Evolutionary conservation across 352 stramenopile species (phyloP).

Genomic region (Phytophthora aleatoria): DNA sequence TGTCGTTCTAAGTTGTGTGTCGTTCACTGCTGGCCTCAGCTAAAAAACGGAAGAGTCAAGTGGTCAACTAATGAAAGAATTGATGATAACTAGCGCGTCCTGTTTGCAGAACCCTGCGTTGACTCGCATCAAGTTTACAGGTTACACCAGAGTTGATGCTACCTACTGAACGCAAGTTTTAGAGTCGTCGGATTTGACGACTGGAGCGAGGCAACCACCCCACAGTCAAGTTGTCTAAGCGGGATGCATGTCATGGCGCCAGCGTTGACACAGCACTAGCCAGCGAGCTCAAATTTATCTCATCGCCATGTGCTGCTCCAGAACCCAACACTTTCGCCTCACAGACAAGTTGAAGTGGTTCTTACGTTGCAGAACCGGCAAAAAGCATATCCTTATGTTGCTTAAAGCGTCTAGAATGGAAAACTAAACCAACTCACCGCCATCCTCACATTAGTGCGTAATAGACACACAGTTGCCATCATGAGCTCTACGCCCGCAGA

Average conservation of each 20-base stretch:
- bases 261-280: slow-evolving; percentile 12
- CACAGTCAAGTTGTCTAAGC: slow-evolving; percentile 9
- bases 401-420: neutral
- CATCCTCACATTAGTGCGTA: slow-evolving; percentile 14
- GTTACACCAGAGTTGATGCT: slow-evolving; percentile 3
- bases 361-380: neutral
- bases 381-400: neutral
- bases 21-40: slow-evolving; percentile 1
- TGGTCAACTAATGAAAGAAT: slow-evolving; percentile 21
- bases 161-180: slow-evolving; percentile 18
- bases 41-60: neutral
- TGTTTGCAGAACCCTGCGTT: slow-evolving; percentile 14
- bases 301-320: slow-evolving; percentile 9
- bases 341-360: slow-evolving; percentile 4
- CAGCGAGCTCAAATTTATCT: slow-evolving; percentile 12
- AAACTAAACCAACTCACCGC: slow-evolving; percentile 1
- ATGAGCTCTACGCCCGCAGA: slow-evolving; percentile 25
- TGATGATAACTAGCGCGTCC: slow-evolving; percentile 11
- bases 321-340: neutral
- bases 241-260: slow-evolving; percentile 10
- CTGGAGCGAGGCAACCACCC: slow-evolving; percentile 5
- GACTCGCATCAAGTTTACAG: slow-evolving; percentile 2
- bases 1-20: slow-evolving; percentile 23
- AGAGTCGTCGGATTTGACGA: slow-evolving; percentile 16
- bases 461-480: slow-evolving; percentile 14